Evolutionary conservation across 2,329 filamentous ascomycete genomes (phyloP), one percentile per base, ranked within the genome.

Genomic region (Arthrobotrys pseudoclavata): DNA sequence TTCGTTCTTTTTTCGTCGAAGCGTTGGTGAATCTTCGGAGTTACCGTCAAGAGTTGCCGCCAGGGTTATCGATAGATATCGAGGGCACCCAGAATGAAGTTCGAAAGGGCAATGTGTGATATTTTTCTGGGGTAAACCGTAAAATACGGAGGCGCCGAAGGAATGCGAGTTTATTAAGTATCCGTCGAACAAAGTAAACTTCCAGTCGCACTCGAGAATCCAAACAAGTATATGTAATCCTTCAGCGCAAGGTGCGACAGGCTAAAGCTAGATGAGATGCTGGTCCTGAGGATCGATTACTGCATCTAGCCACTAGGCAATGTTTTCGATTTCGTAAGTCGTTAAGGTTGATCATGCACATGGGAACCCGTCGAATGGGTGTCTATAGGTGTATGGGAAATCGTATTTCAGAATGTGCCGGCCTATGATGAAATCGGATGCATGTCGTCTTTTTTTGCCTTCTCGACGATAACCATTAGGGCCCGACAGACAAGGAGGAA

Each of bases 251-350:
- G 47, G 47, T 63, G 48, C 47, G 60, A 71, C 57, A 64, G 55
- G 53, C 53, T 69, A 69, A 55, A 34, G 69, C 12, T 29, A 6
- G 55, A 42, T 31, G 37, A 24, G n/a, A 48, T 37, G 57, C 47
- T 29, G 69, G 50, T 64, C 37, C 52, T 67, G 61, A 60, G 47
- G 50, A 66, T 74, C 69, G 61, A 52, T 74, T 74, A 61, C 69
- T 68, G 10, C 7, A 67, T 68, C 29, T 22, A 53, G 48, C 60
- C 55, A 26, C 40, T 64, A 61, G 68, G 47, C 55, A 50, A 69
- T 69, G 24, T 18, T 45, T 37, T 50, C 40, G 22, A 45, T 47
- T 66, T 70, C 45, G 42, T 62, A 63, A 64, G 48, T 71, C 55
- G 40, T 61, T 34, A 64, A 31, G 24, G 50, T 31, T 22, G 61